phyloP scores from a whole-genome alignment of 1,139 yeast species.

The Saccharomyces hybrid region DNA sequence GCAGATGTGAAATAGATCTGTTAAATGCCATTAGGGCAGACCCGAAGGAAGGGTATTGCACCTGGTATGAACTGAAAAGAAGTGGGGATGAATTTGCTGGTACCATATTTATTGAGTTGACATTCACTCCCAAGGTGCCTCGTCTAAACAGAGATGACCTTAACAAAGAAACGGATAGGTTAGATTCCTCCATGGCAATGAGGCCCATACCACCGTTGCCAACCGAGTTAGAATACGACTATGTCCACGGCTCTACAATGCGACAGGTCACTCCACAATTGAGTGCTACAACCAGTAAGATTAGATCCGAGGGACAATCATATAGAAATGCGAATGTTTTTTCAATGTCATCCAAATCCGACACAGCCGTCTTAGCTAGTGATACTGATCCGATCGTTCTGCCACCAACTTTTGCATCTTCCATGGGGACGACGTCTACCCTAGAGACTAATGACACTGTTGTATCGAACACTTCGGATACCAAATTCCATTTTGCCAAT shows the following conservation, averaged over 20 bases:
- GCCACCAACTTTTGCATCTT: conserved; percentile 19
- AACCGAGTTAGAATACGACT: conserved; percentile 18
- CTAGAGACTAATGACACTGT: conserved; percentile 17
- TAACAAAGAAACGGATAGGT: conserved; percentile 11
- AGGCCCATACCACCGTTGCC: conserved; percentile 37
- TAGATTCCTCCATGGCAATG: conserved; percentile 26
- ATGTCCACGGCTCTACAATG: conserved; percentile 28
- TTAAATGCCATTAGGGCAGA: conserved; percentile 59
- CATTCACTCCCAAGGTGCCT: conserved; percentile 69
- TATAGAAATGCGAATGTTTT: neutral
- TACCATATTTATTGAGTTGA: conserved; percentile 80
- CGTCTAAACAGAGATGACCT: conserved; percentile 9
- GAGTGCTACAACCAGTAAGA: neutral
- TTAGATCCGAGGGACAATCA: neutral
- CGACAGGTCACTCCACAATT: conserved; percentile 21
- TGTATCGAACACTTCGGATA: conserved; percentile 21
- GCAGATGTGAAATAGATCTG: conserved; percentile 73
- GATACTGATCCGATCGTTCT: neutral
- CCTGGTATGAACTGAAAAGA: conserved; percentile 69
- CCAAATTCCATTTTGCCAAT: conserved; percentile 32
- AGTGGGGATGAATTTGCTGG: conserved; percentile 74
- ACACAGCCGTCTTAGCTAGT: neutral
- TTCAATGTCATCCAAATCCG: neutral
- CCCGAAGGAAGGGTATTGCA: conserved; percentile 72
- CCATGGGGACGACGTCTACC: conserved; percentile 22